Conservation (phyloP, 495 filamentous ascomycete species). For the Hypoxylon fuscum region DNA sequence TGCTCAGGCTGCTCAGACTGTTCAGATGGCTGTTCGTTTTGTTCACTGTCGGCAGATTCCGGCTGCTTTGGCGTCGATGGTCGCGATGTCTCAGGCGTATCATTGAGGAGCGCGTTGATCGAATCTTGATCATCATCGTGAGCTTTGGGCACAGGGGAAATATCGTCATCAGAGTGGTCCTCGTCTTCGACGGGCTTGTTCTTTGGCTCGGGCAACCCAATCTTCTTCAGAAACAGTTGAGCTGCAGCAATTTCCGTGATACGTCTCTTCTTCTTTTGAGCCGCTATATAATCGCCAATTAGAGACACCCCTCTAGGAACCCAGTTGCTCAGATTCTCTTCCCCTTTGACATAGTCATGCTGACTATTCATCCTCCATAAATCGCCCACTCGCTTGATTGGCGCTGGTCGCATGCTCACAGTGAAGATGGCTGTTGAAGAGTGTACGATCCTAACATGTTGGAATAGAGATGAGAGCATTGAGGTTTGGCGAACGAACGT, state of each 20-base stretch:
- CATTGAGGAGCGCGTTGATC: conserved; percentile 52
- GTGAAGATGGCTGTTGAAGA: conserved; percentile 87
- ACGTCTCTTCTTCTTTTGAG: conserved; percentile 73
- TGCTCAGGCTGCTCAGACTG: conserved; percentile 13
- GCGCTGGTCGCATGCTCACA: conserved; percentile 82
- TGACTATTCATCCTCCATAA: conserved; percentile 97
- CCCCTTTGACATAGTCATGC: conserved; percentile 92
- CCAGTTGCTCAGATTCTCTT: conserved; percentile 86
- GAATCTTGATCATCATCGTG: conserved; percentile 45
- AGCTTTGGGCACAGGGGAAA: conserved; percentile 31
- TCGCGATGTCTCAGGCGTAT: conserved; percentile 52
- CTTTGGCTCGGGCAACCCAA: conserved; percentile 47
- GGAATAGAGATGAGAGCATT: conserved; percentile 88
- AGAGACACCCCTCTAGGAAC: conserved; percentile 87
- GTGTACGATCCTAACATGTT: conserved; percentile 83
- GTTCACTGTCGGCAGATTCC: conserved; percentile 23
- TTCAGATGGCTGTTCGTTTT: conserved; percentile 18
- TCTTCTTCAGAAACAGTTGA: conserved; percentile 70
- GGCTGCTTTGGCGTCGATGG: conserved; percentile 42
- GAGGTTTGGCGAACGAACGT: conserved; percentile 84
- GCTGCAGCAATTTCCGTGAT: conserved; percentile 82
- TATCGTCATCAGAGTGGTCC: conserved; percentile 55
- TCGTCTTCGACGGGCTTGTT: conserved; percentile 31
- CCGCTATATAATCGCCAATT: conserved; percentile 79
- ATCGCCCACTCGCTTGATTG: conserved; percentile 89